phyloP scores from a whole-genome alignment of 768 basidiomycete genomes.

The Tephrocybe sp. region DNA sequence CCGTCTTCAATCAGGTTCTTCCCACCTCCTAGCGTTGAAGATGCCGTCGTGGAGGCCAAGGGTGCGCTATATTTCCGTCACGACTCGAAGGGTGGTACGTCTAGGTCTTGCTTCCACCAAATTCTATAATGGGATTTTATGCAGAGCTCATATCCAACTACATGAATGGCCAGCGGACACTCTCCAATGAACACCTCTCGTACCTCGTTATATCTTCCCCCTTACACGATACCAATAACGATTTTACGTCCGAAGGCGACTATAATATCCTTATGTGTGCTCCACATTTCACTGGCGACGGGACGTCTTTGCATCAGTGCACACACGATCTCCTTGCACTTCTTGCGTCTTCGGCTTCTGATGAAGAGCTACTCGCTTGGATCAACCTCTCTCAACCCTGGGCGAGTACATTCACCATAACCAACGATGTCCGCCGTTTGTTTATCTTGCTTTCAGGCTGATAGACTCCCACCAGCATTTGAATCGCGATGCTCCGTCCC shows the following conservation, averaged over 20 bases:
- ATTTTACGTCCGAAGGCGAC: slow-evolving; percentile 10
- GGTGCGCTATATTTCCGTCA: slow-evolving; percentile 36
- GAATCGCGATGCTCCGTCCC: slow-evolving; percentile 26
- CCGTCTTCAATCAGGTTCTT: slow-evolving; percentile 33
- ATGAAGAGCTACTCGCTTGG: slow-evolving; percentile 19
- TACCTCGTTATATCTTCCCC: slow-evolving; percentile 38
- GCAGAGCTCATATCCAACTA: slow-evolving; percentile 50
- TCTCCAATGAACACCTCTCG: slow-evolving; percentile 52
- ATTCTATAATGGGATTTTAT: too few relatives aligned
- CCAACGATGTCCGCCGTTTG: too few relatives aligned
- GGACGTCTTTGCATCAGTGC: slow-evolving; percentile 63
- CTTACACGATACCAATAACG: neutral
- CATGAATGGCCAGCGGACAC: slow-evolving; percentile 60
- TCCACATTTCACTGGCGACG: slow-evolving; percentile 69
- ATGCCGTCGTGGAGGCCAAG: slow-evolving; percentile 43
- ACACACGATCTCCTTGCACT: slow-evolving; percentile 60
- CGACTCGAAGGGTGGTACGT: slow-evolving; percentile 44
- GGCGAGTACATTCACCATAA: too few relatives aligned
- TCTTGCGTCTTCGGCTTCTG: slow-evolving; percentile 28
- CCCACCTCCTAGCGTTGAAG: slow-evolving; percentile 34
- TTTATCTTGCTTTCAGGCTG: too few relatives aligned
- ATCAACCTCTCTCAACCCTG: slow-evolving; percentile 20
- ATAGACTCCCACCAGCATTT: slow-evolving; percentile 24
- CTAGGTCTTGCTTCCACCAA: neutral
- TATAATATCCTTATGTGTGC: slow-evolving; percentile 56